Percentiles rank a stretch among this genome's conserved stretches.
These are phyloP conservation scores for Litsea cubeba DNA, from an alignment of 164 flowering plant species.

Conservation along the genomic window DNA sequence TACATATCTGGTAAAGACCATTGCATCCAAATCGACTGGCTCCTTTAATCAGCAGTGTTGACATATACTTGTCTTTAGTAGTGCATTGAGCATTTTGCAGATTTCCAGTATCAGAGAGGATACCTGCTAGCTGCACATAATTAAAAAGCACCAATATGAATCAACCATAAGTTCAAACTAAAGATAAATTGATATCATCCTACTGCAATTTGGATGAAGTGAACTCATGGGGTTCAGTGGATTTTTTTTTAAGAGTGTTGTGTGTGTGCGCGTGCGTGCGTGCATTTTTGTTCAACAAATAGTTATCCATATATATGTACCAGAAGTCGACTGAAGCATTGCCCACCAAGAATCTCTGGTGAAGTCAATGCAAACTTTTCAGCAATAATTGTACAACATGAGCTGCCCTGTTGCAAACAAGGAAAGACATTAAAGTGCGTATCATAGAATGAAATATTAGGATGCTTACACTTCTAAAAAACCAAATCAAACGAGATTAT, in stretches of 20 bases:
- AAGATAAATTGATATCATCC: not conserved
- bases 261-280: too few relatives aligned
- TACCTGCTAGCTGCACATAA: constrained; percentile 53
- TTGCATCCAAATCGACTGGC: constrained; percentile 67
- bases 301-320: constrained; percentile 17
- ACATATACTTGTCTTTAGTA: constrained; percentile 60
- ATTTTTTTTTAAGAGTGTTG: not conserved
- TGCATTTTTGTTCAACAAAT: not conserved
- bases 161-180: not conserved
- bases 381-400: constrained; percentile 60
- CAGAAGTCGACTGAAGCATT: constrained; percentile 66
- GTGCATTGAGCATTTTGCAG: constrained; percentile 38
- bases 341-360: constrained; percentile 52
- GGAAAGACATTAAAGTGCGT: not conserved
- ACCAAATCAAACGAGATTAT: not conserved
- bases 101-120: constrained; percentile 60
- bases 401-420: constrained; percentile 37
- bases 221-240: not conserved
- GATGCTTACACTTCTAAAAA: not conserved
- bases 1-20: constrained; percentile 63
- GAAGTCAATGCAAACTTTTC: constrained; percentile 45
- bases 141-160: constrained; percentile 1
- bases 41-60: constrained; percentile 59
- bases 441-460: not conserved
- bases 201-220: not conserved